These are phyloP conservation scores for Podospora anserina DNA, from an alignment of 495 filamentous ascomycete genomes.

Conservation along the genomic window DNA sequence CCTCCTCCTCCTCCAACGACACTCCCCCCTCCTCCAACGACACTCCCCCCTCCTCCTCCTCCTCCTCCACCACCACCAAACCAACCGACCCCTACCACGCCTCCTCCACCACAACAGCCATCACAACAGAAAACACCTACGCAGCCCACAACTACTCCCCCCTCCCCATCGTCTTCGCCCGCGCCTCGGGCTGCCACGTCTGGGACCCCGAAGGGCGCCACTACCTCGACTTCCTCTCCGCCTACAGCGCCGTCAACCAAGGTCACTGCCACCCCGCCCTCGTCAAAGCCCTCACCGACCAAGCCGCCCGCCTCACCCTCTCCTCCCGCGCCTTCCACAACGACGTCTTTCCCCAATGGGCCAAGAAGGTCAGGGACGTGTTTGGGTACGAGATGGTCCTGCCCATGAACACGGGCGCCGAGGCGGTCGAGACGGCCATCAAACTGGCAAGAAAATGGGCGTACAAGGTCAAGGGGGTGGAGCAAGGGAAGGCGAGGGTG, in stretches of 20 bases:
- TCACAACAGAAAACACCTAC: constrained; percentile 73
- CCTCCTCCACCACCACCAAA: constrained; percentile 25
- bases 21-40: constrained; percentile 30
- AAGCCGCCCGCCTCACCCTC: constrained; percentile 85
- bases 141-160: constrained; percentile 99
- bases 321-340: constrained; percentile 98
- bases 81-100: constrained; percentile 64
- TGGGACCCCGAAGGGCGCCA: constrained; percentile 98
- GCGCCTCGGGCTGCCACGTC: constrained; percentile 76
- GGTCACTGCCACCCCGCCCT: constrained; percentile 98
- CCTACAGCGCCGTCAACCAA: constrained; percentile 97
- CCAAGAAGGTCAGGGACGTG: constrained; percentile 77
- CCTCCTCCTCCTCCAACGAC: constrained; percentile 34
- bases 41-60: constrained; percentile 15
- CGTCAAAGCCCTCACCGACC: constrained; percentile 81
- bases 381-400: constrained; percentile 99
- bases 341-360: constrained; percentile 96
- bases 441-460: constrained; percentile 99
- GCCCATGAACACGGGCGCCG: constrained; percentile 98
- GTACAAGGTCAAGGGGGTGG: constrained; percentile 92
- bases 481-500: constrained; percentile 76
- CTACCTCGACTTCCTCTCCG: constrained; percentile 97
- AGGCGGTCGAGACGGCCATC: constrained; percentile 97
- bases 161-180: constrained; percentile 85
- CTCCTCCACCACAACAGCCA: constrained; percentile 72